Evolutionary conservation across 2,329 filamentous ascomycete genomes (phyloP).

Genomic region (Penicillium concentricum): DNA sequence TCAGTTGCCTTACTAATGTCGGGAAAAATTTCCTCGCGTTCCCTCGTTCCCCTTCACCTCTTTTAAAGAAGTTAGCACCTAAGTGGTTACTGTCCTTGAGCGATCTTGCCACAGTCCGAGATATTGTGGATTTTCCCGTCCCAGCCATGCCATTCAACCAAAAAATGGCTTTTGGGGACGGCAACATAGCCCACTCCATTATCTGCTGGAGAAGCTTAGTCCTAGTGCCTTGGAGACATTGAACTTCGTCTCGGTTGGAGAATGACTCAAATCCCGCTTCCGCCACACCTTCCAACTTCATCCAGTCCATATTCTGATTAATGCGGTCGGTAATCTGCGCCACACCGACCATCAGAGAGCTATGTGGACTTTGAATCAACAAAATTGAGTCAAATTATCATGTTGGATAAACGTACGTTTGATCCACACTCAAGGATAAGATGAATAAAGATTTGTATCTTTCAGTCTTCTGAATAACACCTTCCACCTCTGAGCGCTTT

Average conservation of each 20-base stretch:
- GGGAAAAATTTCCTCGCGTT: conserved; percentile 17
- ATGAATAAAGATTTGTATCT: conserved; percentile 26
- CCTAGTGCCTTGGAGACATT: conserved; percentile 30
- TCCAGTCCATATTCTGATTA: conserved; percentile 3
- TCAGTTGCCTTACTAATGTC: conserved; percentile 33
- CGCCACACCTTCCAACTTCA: conserved; percentile 10
- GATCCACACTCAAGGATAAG: conserved; percentile 28
- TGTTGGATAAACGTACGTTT: conserved; percentile 23
- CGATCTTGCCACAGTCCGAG: conserved; percentile 33
- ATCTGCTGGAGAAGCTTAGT: conserved; percentile 25
- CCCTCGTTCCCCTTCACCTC: conserved; percentile 41
- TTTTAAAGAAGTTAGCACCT: conserved; percentile 47
- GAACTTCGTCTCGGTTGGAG: conserved; percentile 9
- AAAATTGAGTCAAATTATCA: neutral
- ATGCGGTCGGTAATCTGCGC: neutral
- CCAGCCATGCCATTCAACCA: conserved; percentile 43
- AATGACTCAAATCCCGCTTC: conserved; percentile 13
- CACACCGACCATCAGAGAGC: conserved; percentile 6
- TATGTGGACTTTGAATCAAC: conserved; percentile 4
- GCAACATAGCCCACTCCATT: conserved; percentile 22
- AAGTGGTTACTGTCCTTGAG: conserved; percentile 22
- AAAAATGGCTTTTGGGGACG: conserved; percentile 27
- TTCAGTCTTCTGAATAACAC: conserved; percentile 18
- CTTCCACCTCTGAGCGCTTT: conserved; percentile 25
- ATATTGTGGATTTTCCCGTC: conserved; percentile 32